A percentile compares a stretch with the other conserved stretches of the same genome.
Conservation (phyloP, 1,284 basidiomycete species). For the Ganoderma meredithae region DNA sequence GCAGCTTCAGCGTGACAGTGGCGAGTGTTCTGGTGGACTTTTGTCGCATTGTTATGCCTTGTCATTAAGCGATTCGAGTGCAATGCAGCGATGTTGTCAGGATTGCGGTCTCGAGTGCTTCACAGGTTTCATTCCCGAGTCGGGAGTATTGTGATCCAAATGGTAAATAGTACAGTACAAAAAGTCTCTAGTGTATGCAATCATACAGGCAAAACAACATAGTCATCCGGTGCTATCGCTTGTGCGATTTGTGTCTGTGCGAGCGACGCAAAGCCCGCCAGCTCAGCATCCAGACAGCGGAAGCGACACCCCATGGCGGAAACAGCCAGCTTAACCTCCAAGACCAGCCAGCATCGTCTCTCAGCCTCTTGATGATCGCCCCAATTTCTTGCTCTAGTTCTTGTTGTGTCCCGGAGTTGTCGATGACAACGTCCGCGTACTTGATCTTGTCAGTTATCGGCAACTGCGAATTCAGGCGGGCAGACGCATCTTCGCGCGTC, state of each 20-base stretch:
- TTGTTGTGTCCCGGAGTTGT: constrained; percentile 82
- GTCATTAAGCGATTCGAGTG: constrained; percentile 14
- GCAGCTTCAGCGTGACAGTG: neutral
- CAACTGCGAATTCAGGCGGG: constrained; percentile 84
- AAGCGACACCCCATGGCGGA: constrained; percentile 74
- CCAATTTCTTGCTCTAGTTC: constrained; percentile 80
- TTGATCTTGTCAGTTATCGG: constrained; percentile 81
- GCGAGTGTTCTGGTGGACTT: constrained; percentile 12
- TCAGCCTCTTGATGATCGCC: constrained; percentile 64
- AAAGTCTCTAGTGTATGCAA: constrained; percentile 14
- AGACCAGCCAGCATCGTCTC: constrained; percentile 62
- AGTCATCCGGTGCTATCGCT: constrained; percentile 15
- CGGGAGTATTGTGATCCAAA: neutral
- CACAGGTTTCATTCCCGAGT: neutral
- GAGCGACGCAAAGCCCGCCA: constrained; percentile 41
- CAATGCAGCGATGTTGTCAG: constrained; percentile 16
- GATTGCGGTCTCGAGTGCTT: neutral
- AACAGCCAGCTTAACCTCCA: constrained; percentile 84
- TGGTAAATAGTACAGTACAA: constrained; percentile 22
- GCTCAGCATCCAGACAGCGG: constrained; percentile 44
- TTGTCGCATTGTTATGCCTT: constrained; percentile 14
- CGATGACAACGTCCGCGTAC: constrained; percentile 89
- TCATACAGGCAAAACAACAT: constrained; percentile 3
- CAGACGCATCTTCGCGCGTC: constrained; percentile 65
- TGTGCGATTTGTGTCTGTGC: constrained; percentile 20